Evolutionary conservation across 2,329 filamentous ascomycete species (phyloP).

Genomic region (Cladophialophora bantiana): DNA sequence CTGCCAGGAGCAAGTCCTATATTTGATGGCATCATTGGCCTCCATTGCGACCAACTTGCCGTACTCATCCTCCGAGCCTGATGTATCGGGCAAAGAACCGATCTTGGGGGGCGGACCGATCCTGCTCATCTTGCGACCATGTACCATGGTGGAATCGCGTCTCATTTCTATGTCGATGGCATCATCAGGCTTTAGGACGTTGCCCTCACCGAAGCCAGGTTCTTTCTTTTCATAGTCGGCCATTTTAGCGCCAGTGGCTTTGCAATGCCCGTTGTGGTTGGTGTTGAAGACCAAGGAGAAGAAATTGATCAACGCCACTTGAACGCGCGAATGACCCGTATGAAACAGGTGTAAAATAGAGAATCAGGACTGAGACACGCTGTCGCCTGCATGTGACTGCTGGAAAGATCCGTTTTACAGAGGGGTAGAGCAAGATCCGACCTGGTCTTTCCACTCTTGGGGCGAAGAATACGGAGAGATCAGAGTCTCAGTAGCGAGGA

Average conservation of each 20-base stretch:
- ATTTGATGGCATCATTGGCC: conserved; percentile 80
- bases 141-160: conserved; percentile 32
- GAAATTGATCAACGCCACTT: conserved; percentile 41
- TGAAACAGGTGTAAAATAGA: conserved; percentile 40
- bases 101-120: conserved; percentile 38
- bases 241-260: conserved; percentile 29
- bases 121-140: conserved; percentile 39
- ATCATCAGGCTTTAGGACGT: conserved; percentile 22
- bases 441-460: not conserved
- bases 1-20: conserved; percentile 91
- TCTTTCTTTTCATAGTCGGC: conserved; percentile 33
- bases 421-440: conserved; percentile 2
- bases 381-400: conserved; percentile 35
- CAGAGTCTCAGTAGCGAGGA: not conserved
- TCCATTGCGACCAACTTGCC: conserved; percentile 74
- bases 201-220: conserved; percentile 23
- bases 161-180: conserved; percentile 31
- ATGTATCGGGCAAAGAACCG: conserved; percentile 29
- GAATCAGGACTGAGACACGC: conserved; percentile 31
- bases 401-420: not conserved
- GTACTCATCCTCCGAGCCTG: conserved; percentile 52
- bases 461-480: not conserved
- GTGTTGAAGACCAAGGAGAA: not conserved
- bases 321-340: conserved; percentile 39
- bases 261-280: not conserved